Evolutionary conservation across 2,329 filamentous ascomycete genomes (phyloP), one percentile per base, ranked within the genome.

Genomic region (Niveomyces coronatus): DNA sequence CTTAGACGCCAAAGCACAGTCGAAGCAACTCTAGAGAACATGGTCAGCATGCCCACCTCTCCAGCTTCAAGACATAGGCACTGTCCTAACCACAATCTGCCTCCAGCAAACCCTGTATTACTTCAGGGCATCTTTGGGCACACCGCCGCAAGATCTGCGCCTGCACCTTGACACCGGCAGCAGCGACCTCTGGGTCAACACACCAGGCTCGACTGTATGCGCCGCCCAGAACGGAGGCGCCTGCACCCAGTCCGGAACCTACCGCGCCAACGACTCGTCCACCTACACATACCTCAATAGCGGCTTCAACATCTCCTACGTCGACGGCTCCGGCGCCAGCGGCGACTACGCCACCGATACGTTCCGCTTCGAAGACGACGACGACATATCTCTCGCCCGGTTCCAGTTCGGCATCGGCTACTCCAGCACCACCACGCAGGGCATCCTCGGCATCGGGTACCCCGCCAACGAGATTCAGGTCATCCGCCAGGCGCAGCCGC

Each of bases 381-480:
- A 58, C n/a, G n/a, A n/a, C n/a, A n/a, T n/a, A n/a, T n/a, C n/a
- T 2, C 48, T 87, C 22, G 45, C 64, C 4, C 57, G 63, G 40
- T 62, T 86, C 39, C 80, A 87, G 50, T 85, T 88, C 49, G 83
- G 82, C 43, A 67, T 88, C 44, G 83, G 82, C 29, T 85, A 87
- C 53, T 53, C 52, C 7, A 76, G 71, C 54, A 62, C 64, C 8
- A 71, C 73, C 6, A 44, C 60, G 37, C 74, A 93, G 56, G 85
- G 85, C 27, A 85, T 96, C 29, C 59, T 95, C 15, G 88, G 88
- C 14, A 82, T 96, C 44, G 88, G 88, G 6, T 95, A 94, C 55
- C 55, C 71, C 1, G 57, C 69, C 46, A 91, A 93, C 55, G 88
- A 95, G 60, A 84, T 82, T 10, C 76, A 81, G 48, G 75, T 83